Evolutionary conservation across 2,329 filamentous ascomycete genomes (phyloP).

Genomic region (Hymenoscyphus linearis): DNA sequence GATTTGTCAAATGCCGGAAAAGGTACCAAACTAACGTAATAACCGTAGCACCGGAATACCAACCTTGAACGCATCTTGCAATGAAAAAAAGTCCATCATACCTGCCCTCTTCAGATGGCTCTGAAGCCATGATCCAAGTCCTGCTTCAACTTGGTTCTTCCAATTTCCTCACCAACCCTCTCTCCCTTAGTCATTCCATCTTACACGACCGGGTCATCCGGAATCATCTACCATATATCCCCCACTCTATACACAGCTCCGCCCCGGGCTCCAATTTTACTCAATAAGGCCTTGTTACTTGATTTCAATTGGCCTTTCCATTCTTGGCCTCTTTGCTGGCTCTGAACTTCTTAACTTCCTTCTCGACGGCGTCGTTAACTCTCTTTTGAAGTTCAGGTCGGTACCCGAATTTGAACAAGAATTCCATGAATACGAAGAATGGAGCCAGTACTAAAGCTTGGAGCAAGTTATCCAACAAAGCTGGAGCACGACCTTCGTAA

Average conservation of each 20-base stretch:
- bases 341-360: constrained; percentile 72
- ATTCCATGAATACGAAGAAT: constrained; percentile 95
- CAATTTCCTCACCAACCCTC: not conserved
- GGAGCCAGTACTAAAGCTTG: constrained; percentile 91
- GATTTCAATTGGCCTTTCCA: constrained; percentile 43
- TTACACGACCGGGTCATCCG: not conserved
- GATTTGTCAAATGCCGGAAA: not conserved
- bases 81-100: not conserved
- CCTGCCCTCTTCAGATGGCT: not conserved
- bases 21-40: not conserved
- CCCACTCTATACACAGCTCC: not conserved
- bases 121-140: not conserved
- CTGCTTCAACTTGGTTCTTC: not conserved
- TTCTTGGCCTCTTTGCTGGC: constrained; percentile 45
- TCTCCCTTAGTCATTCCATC: not conserved
- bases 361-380: constrained; percentile 68
- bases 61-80: not conserved
- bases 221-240: not conserved
- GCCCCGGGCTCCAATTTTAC: not conserved
- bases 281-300: not conserved
- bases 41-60: not conserved
- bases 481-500: constrained; percentile 84
- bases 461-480: constrained; percentile 82
- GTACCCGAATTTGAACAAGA: constrained; percentile 87
- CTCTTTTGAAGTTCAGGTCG: constrained; percentile 79